phyloP scores from a whole-genome alignment of 495 filamentous ascomycete genomes.

The Lentithecium fluviatile region DNA sequence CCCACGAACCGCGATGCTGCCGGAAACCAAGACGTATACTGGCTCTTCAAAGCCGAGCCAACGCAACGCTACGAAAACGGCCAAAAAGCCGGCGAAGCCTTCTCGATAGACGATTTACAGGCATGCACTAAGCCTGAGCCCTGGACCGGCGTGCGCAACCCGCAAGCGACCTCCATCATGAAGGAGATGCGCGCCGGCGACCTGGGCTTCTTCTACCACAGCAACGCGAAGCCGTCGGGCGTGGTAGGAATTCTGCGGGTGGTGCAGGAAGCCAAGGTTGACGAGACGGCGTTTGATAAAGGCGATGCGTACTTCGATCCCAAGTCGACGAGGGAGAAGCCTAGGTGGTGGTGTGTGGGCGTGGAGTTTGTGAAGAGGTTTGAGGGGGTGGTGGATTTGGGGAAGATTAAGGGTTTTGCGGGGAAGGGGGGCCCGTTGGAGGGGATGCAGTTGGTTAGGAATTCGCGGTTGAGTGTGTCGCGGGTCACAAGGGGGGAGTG shows the following conservation, averaged over 20 bases:
- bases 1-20: slow-evolving; percentile 14
- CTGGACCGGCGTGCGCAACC: slow-evolving; percentile 72
- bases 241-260: slow-evolving; percentile 95
- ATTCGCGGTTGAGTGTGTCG: slow-evolving; percentile 78
- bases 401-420: slow-evolving; percentile 65
- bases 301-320: slow-evolving; percentile 80
- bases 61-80: slow-evolving; percentile 82
- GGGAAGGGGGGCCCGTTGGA: slow-evolving; percentile 63
- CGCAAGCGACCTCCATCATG: slow-evolving; percentile 78
- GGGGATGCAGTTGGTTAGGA: slow-evolving; percentile 79
- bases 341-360: slow-evolving; percentile 86
- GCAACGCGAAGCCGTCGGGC: slow-evolving; percentile 86
- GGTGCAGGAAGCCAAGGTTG: slow-evolving; percentile 73
- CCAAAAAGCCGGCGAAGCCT: slow-evolving; percentile 67
- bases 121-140: slow-evolving; percentile 69
- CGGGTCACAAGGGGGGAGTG: slow-evolving; percentile 72
- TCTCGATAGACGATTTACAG: slow-evolving; percentile 89
- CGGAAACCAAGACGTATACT: slow-evolving; percentile 52
- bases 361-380: slow-evolving; percentile 85
- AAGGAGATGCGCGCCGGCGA: slow-evolving; percentile 88
- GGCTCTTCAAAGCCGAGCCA: slow-evolving; percentile 96
- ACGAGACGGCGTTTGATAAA: slow-evolving; percentile 80
- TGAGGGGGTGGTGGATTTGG: slow-evolving; percentile 64
- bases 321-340: slow-evolving; percentile 67
- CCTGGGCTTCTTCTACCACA: slow-evolving; percentile 95